Evolutionary conservation across 2,329 filamentous ascomycete species (phyloP), one percentile per base, ranked within the genome.

Genomic region (Claviceps africana): DNA sequence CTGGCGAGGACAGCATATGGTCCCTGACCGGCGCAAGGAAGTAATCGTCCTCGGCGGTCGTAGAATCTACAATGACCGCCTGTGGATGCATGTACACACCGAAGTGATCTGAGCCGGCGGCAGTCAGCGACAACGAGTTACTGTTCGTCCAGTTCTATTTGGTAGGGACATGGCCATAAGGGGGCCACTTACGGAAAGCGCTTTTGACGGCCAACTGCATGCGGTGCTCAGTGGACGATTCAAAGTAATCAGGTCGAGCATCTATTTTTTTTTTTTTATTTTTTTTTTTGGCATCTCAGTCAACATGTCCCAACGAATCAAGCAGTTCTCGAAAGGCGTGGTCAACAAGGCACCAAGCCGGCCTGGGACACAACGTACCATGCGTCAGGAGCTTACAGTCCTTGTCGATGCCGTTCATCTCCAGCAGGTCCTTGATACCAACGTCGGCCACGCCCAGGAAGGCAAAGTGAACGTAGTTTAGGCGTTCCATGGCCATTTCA

Each of bases 381-480:
- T 82, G 76, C 48, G 78, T 72, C 49, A 75, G 70, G 40, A 94
- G 73, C 19, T 79, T 75, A 65, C 93, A 97, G 4, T 67, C 67
- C 45, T 79, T 72, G 47, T 81, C 77, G n/a, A 95, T 76, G 33
- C 88, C 88, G 65, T 96, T 96, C 54, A 95, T 73, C 50, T 80
- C 73, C 59, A 83, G 74, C 33, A 97, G 72, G 35, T 86, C 79
- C 15, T 82, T 75, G 49, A 94, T 67, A 0, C 78, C 70, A 49
- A 95, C 77, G 13, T 83, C 77, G 54, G 82, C 84, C 54, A 84
- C 77, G 48, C 89, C 85, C 69, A 94, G 77, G 4, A 97, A 68
- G 0, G 80, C 84, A 62, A 95, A 84, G 64, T 97, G 91, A 9
- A 96, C 88, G 56, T 81, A 76, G 61, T 81, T 95, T 54, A 77